These are phyloP conservation scores for Ambrosia trifida DNA, from an alignment of 129 eudicot genomes.

Conservation along the genomic window DNA sequence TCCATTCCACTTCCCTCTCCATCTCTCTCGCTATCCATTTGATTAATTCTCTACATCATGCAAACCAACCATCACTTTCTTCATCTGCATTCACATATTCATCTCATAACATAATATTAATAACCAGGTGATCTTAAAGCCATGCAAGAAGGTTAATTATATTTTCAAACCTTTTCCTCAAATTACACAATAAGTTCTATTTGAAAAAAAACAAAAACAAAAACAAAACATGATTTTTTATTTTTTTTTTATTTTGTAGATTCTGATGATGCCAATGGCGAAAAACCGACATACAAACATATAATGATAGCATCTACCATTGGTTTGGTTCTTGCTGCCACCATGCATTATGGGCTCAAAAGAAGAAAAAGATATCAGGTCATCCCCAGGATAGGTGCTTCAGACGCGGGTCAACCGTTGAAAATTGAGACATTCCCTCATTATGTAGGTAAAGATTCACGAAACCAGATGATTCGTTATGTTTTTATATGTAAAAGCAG, in stretches of 20 bases:
- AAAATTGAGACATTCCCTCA: slow-evolving; percentile 77
- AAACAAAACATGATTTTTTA: too few relatives aligned
- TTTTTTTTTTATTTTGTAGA: slow-evolving; percentile 20
- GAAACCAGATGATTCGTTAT: neutral
- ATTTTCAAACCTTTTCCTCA: neutral
- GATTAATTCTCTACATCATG: slow-evolving; percentile 31
- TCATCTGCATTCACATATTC: slow-evolving; percentile 21
- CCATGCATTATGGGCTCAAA: slow-evolving; percentile 56
- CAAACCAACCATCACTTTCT: slow-evolving; percentile 23
- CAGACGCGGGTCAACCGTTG: slow-evolving; percentile 59
- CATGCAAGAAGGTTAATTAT: slow-evolving; percentile 24
- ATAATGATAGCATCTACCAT: slow-evolving; percentile 76
- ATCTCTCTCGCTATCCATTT: slow-evolving; percentile 32
- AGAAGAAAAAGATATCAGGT: slow-evolving; percentile 43
- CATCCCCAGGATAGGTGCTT: slow-evolving; percentile 54
- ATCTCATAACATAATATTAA: slow-evolving; percentile 18
- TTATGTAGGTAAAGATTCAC: slow-evolving; percentile 75
- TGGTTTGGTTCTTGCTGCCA: slow-evolving; percentile 70
- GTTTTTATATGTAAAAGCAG: neutral
- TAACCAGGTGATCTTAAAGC: neutral
- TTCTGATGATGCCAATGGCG: slow-evolving; percentile 21
- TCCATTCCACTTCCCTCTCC: slow-evolving; percentile 36
- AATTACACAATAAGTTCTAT: neutral
- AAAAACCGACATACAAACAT: slow-evolving; percentile 48
- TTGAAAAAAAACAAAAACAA: neutral